These are phyloP conservation scores for Cyclotella atomus DNA, from an alignment of 108 stramenopile genomes.

Conservation along the genomic window DNA sequence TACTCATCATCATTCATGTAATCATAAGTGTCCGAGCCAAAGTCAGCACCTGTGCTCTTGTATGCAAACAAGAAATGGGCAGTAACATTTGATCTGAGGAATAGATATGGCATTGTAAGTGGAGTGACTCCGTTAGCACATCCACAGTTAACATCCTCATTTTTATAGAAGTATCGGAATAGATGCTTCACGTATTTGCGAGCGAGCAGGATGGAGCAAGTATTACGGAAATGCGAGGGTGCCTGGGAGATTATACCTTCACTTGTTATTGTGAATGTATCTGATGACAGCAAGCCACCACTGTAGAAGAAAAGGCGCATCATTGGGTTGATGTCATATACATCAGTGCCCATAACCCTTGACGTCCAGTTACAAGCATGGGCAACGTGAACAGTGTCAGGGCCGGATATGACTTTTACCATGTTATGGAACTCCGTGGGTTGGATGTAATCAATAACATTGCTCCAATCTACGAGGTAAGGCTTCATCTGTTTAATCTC, in stretches of 20 bases:
- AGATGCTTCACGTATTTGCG: not conserved
- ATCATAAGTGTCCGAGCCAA: conserved; percentile 11
- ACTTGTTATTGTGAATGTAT: not conserved
- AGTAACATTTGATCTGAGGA: not conserved
- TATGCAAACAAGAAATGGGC: conserved; percentile 3
- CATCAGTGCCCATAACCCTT: not conserved
- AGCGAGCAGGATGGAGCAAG: not conserved
- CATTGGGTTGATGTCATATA: not conserved
- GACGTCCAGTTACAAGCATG: conserved; percentile 14
- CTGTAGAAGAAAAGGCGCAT: not conserved
- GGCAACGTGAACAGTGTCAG: not conserved
- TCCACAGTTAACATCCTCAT: conserved; percentile 5
- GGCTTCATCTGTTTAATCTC: not conserved
- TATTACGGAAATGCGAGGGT: not conserved
- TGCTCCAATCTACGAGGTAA: conserved; percentile 9
- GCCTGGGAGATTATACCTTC: not conserved
- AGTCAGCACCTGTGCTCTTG: not conserved
- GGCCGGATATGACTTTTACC: conserved; percentile 5
- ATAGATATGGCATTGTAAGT: not conserved
- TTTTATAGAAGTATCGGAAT: conserved; percentile 7
- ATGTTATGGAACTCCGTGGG: conserved; percentile 10
- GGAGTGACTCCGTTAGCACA: not conserved
- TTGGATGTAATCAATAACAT: conserved; percentile 1
- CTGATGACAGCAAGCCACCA: not conserved
- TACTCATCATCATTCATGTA: no score